A percentile compares a stretch with the other conserved stretches of the same genome.
phyloP scores from a whole-genome alignment of 768 basidiomycete species.

The Lactarius psammicola region DNA sequence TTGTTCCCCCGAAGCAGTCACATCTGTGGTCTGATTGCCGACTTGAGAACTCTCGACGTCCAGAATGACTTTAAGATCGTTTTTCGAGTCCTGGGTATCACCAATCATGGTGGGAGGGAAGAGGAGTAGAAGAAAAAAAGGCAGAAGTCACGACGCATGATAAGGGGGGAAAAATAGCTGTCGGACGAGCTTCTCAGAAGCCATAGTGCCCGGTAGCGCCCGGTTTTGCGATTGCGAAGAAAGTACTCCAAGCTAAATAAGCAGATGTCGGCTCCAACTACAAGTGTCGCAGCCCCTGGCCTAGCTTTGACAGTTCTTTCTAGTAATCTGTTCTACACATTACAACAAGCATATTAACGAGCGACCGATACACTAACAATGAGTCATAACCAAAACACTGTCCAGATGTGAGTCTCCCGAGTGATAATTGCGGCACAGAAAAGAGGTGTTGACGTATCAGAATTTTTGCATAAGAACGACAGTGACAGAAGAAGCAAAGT shows the following conservation, averaged over 20 bases:
- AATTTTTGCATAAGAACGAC: background rate
- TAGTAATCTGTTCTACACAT: background rate
- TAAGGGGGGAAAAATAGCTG: background rate
- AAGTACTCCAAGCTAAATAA: background rate
- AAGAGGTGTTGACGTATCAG: background rate
- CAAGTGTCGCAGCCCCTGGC: too few species aligned
- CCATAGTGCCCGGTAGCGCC: too few species aligned
- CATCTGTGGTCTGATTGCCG: background rate
- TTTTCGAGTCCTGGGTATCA: background rate
- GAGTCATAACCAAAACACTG: background rate
- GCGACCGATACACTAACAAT: background rate
- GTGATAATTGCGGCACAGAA: background rate
- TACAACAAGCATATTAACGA: background rate
- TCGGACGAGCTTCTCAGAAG: background rate
- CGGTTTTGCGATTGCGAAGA: background rate
- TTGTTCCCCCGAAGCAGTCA: background rate
- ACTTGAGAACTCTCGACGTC: background rate
- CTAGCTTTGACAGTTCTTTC: too few species aligned
- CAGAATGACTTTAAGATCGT: background rate
- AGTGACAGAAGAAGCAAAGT: background rate
- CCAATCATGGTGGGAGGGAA: constrained; percentile 67
- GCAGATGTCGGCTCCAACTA: background rate
- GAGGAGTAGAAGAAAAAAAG: constrained; percentile 99
- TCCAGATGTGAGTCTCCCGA: background rate
- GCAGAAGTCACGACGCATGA: background rate